A percentile compares a stretch with the other conserved stretches of the same genome.
These are phyloP conservation scores for Hypoxylon lenormandii DNA, from an alignment of 495 filamentous ascomycete genomes.

Conservation along the genomic window DNA sequence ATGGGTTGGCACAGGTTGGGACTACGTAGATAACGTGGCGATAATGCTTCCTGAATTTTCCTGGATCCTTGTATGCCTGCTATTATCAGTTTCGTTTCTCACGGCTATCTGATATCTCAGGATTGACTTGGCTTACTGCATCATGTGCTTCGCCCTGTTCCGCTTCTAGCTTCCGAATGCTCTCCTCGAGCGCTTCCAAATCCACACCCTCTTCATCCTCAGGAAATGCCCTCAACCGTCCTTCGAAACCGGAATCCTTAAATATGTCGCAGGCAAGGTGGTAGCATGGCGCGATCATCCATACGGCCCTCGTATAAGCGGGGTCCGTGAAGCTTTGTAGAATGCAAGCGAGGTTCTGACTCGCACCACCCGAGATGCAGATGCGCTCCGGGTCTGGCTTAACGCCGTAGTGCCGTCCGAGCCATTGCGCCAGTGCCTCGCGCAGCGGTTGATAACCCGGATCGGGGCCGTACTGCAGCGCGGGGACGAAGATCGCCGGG, in stretches of 20 bases:
- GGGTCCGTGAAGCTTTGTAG: conserved; percentile 79
- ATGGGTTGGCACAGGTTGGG: conserved; percentile 81
- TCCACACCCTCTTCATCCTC: conserved; percentile 78
- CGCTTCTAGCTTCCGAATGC: conserved; percentile 63
- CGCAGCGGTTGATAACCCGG: conserved; percentile 72
- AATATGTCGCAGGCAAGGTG: conserved; percentile 77
- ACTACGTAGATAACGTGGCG: conserved; percentile 79
- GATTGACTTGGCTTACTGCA: not conserved
- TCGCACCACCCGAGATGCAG: conserved; percentile 77
- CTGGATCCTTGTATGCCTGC: conserved; percentile 13
- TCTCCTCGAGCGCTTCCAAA: conserved; percentile 47
- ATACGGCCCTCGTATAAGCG: conserved; percentile 74
- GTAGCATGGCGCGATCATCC: conserved; percentile 80
- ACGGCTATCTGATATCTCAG: conserved; percentile 18
- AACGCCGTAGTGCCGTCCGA: conserved; percentile 69
- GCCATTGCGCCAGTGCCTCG: conserved; percentile 72
- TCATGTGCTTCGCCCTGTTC: conserved; percentile 50
- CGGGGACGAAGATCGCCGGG: conserved; percentile 61
- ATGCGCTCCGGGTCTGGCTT: conserved; percentile 64
- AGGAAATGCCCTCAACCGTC: conserved; percentile 69
- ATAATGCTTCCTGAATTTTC: conserved; percentile 70
- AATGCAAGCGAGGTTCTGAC: conserved; percentile 73
- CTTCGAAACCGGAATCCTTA: conserved; percentile 72
- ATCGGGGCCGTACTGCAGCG: conserved; percentile 77
- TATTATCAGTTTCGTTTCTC: no score